Evolutionary conservation across 768 basidiomycete genomes (phyloP).

Genomic region (Auriscalpium orientale): DNA sequence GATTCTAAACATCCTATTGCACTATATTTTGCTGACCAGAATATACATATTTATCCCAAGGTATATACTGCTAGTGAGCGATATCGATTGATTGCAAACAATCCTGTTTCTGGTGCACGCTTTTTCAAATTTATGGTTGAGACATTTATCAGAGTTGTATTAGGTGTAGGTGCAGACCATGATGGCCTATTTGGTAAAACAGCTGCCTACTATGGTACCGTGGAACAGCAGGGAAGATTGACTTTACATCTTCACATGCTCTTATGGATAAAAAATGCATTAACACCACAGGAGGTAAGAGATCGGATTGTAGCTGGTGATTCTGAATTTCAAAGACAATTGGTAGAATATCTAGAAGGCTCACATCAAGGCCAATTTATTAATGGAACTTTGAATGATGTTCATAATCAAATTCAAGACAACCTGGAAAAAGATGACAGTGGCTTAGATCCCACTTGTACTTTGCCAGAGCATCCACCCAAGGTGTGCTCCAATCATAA

Average conservation of each 20-base stretch:
- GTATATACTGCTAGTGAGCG: background rate
- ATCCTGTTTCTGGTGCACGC: constrained; percentile 13
- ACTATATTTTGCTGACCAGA: constrained; percentile 11
- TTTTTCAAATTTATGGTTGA: constrained; percentile 16
- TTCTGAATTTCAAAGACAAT: constrained; percentile 5
- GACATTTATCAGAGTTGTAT: background rate
- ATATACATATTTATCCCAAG: background rate
- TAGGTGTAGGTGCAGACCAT: background rate
- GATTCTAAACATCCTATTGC: constrained; percentile 15
- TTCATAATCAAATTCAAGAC: background rate
- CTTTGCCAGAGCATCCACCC: too few species aligned
- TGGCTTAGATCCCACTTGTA: too few species aligned
- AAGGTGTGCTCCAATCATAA: too few species aligned
- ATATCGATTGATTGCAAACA: background rate
- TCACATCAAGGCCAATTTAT: constrained; percentile 10
- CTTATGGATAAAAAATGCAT: constrained; percentile 9
- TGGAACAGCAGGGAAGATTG: constrained; percentile 1
- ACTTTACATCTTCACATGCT: constrained; percentile 19
- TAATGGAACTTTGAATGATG: background rate
- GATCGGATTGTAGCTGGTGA: constrained; percentile 7
- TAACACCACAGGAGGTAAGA: constrained; percentile 13
- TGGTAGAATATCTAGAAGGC: constrained; percentile 10
- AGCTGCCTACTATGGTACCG: constrained; percentile 15
- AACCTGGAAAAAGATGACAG: too few species aligned
- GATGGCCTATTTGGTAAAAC: constrained; percentile 14